Base-by-base conservation (phyloP, 257 asterid genomes). In the Apocynum venetum region DNA sequence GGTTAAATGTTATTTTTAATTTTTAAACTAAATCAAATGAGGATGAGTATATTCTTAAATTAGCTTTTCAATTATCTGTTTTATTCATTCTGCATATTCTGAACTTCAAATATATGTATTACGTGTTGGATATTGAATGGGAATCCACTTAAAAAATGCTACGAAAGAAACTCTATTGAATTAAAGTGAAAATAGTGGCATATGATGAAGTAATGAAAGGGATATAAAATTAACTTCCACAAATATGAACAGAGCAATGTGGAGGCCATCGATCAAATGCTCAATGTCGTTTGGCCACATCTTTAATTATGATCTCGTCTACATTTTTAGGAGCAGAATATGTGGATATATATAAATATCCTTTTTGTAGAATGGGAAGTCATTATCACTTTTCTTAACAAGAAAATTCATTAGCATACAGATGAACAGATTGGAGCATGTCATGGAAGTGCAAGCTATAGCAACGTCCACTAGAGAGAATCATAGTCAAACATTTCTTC, bases 371-470 rank as follows among this genome's bases (percentile, higher is more conserved):
- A 77, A 25, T 25, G 31, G 31, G 53, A 2, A 15, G 78, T 61
- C 74, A 68, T 77, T 15, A 48, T 76, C 73, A 74, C 17, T 63
- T 80, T 82, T 43, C 41, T 17, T 53, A 14, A 36, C 13, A 25
- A 11, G 55, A 56, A 6, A 68, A 25, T 25, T 25, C 31, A 25
- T 25, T 25, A 25, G 31, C 31, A 25, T 25, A 25, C 31, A 25
- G 46, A 48, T 80, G 78, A 82, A 80, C n/a, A 64, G 72, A 8
- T 44, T 60, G 51, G 74, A 74, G 17, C 73, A 77, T 67, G 65
- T 5, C 80, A 84, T 31, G 20, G 65, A 83, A 77, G 73, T 83
- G 83, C 76, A 66, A 66, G 61, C 56, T 81, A 82, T 67, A 76
- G 82, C 69, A 82, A 72, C 78, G 52, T 73, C 83, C 87, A 77